Evolutionary conservation across 2,329 filamentous ascomycete genomes (phyloP).

Genomic region (Colletotrichum godetiae): DNA sequence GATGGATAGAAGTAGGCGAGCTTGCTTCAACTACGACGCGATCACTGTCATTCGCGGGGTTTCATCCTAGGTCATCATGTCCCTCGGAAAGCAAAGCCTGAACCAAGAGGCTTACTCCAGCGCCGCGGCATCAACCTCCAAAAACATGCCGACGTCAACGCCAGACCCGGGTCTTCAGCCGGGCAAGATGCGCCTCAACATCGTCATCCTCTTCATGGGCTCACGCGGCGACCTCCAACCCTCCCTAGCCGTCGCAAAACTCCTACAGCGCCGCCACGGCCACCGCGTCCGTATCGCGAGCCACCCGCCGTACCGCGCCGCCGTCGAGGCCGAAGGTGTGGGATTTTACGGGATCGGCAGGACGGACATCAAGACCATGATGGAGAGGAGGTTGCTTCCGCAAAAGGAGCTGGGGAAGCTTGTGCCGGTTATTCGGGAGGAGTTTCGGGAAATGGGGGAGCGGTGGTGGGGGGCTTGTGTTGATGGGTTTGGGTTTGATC

Average conservation of each 20-base stretch:
- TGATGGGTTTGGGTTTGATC: slow-evolving; percentile 6
- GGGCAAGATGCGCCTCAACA: slow-evolving; percentile 46
- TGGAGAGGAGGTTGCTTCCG: slow-evolving; percentile 28
- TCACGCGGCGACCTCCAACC: slow-evolving; percentile 60
- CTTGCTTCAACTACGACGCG: background rate
- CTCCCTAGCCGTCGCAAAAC: slow-evolving; percentile 57
- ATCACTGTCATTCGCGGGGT: background rate
- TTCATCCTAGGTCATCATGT: background rate
- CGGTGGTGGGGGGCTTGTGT: slow-evolving; percentile 39
- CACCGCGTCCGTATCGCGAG: slow-evolving; percentile 58
- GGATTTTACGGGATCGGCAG: slow-evolving; percentile 57
- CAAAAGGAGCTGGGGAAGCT: slow-evolving; percentile 34
- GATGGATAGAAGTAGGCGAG: background rate
- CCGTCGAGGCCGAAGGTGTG: slow-evolving; percentile 49
- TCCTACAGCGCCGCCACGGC: slow-evolving; percentile 49
- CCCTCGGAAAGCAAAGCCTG: background rate
- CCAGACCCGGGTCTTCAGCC: background rate
- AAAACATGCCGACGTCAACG: background rate
- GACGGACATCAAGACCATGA: slow-evolving; percentile 43
- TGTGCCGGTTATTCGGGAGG: slow-evolving; percentile 19
- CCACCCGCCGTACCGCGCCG: slow-evolving; percentile 51
- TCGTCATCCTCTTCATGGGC: slow-evolving; percentile 60
- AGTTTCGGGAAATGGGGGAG: slow-evolving; percentile 37
- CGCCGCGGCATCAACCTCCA: background rate
- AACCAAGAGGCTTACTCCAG: background rate